Percentiles rank a stretch among this genome's conserved stretches.
Evolutionary conservation across 176 grass and related monocot species (phyloP).

Genomic region (Dactylis glomerata): DNA sequence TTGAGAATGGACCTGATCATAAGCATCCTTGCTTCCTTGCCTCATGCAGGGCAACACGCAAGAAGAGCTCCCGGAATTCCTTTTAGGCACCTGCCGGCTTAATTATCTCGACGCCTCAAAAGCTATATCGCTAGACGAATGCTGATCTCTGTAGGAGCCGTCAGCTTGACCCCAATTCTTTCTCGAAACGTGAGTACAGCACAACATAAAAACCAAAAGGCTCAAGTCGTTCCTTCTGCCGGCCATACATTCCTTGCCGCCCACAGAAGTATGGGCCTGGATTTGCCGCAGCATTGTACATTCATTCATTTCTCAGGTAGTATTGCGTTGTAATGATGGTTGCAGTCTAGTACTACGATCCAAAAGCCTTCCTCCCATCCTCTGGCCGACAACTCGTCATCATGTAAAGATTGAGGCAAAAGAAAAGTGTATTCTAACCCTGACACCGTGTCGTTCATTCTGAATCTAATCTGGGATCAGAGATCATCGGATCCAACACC

Average conservation of each 20-base stretch:
- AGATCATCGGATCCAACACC: slow-evolving; percentile 8
- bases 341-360: slow-evolving; percentile 25
- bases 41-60: slow-evolving; percentile 73
- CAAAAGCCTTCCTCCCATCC: slow-evolving; percentile 5
- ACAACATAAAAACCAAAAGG: slow-evolving; percentile 25
- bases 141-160: slow-evolving; percentile 31
- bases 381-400: slow-evolving; percentile 18
- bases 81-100: slow-evolving; percentile 82
- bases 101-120: slow-evolving; percentile 85
- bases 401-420: background rate
- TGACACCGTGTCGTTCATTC: slow-evolving; percentile 2
- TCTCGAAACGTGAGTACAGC: slow-evolving; percentile 26
- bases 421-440: slow-evolving; percentile 10
- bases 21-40: background rate
- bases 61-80: slow-evolving; percentile 92
- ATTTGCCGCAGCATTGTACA: slow-evolving; percentile 33
- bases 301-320: slow-evolving; percentile 27
- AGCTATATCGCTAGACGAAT: slow-evolving; percentile 69
- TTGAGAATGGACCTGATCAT: background rate
- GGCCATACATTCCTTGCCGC: slow-evolving; percentile 15
- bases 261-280: background rate
- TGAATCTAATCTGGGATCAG: background rate
- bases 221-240: slow-evolving; percentile 29
- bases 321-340: slow-evolving; percentile 37
- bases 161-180: slow-evolving; percentile 20